Percentiles rank a stretch among this genome's conserved stretches.
Conservation (phyloP, 768 basidiomycete species). For the Leccinellum luteum region DNA sequence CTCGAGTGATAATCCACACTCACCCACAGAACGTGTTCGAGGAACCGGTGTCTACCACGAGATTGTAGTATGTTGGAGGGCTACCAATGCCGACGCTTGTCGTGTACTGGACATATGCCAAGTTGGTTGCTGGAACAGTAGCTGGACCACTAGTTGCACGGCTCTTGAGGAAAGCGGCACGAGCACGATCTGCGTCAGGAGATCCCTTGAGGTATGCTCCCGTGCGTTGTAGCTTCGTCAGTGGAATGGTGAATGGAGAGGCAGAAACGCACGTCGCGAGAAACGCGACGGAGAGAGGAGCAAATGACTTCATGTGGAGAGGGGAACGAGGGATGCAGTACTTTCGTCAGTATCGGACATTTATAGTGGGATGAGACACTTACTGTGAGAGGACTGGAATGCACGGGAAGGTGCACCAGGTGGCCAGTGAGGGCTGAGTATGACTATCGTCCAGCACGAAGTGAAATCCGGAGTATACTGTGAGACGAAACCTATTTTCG, state of each 20-base stretch:
- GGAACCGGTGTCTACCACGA: slow-evolving; percentile 32
- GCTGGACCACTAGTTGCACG: slow-evolving; percentile 1
- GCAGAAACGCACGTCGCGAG: slow-evolving; percentile 10
- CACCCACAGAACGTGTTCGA: slow-evolving; percentile 31
- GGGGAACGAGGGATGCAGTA: neutral
- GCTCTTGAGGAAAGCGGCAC: slow-evolving; percentile 10
- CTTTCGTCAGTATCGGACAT: neutral
- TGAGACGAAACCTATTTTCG: neutral
- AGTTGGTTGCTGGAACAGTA: slow-evolving; percentile 15
- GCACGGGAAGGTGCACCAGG: neutral
- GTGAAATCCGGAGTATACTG: neutral
- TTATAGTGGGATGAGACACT: slow-evolving; percentile 2
- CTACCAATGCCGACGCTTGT: slow-evolving; percentile 25
- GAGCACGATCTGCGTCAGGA: slow-evolving; percentile 17
- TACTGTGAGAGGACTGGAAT: neutral
- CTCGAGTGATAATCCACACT: neutral
- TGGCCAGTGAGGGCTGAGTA: neutral
- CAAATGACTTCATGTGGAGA: slow-evolving; percentile 13
- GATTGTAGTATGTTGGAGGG: slow-evolving; percentile 28
- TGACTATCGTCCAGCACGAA: neutral
- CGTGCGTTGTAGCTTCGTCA: slow-evolving; percentile 12
- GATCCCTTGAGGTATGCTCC: slow-evolving; percentile 18
- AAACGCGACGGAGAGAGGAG: slow-evolving; percentile 1
- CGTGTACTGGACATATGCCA: slow-evolving; percentile 17
- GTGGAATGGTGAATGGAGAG: slow-evolving; percentile 1